Evolutionary conservation across 1,284 basidiomycete genomes (phyloP), one percentile per base, ranked within the genome.

Genomic region (Thelephora terrestris): DNA sequence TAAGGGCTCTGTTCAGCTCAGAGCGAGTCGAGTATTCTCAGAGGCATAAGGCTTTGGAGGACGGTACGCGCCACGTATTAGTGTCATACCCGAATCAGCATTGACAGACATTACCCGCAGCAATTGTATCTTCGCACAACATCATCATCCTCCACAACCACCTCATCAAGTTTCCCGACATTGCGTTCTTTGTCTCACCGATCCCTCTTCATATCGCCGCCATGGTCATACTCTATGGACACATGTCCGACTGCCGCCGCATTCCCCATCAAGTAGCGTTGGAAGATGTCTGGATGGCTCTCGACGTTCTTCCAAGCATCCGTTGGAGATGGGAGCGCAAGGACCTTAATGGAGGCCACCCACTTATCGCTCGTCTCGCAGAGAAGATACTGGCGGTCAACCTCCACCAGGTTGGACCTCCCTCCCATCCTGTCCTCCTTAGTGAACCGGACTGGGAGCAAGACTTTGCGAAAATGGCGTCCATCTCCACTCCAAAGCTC

Each of bases 311-410:
- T 7, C 86, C 86, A 4, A 79, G 81, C 36, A 84, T 88, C 74
- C 79, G 86, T 47, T 90, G 87, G 87, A 78, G 85, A 52, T 90
- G 87, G 86, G 84, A 88, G 58, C 76, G 85, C 43, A 87, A 81
- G 61, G 86, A 89, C 58, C 64, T 77, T 50, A 79, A 78, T 46
- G 83, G 81, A 39, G 80, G 78, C 2, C 85, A 88, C 57, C 86
- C 86, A n/a, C 73, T 87, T 47, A 86, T 89, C 50, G 78, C 82
- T 16, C 81, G 77, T 55, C 75, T 89, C 40, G 85, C 84, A 1
- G 85, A 88, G 64, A 78, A 78, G 50, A 82, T 88, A 23, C 78
- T 88, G 64, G 73, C 74, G 29, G 78, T 85, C 43, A 75, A 81
- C 58, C 69, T 87, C 16, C 74, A 75, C 54, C 71, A 74, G 37